Evolutionary conservation across 148 eudicot genomes (phyloP).

Genomic region (Limonium bicolor): DNA sequence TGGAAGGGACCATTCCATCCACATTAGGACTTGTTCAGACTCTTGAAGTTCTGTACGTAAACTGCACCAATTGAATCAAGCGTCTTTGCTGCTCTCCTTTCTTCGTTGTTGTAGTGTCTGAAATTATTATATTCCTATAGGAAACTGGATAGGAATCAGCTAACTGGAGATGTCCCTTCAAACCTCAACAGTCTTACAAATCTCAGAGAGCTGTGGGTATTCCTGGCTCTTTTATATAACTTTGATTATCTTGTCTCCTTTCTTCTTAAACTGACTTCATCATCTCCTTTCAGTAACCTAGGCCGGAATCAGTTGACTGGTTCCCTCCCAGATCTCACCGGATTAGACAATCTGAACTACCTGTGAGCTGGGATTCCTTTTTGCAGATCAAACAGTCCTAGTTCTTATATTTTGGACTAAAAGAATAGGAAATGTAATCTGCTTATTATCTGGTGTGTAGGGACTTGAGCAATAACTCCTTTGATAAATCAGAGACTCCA

Average conservation of each 20-base stretch:
- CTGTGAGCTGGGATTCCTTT: constrained; percentile 37
- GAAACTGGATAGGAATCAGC: constrained; percentile 65
- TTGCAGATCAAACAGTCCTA: no score
- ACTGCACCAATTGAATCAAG: background rate
- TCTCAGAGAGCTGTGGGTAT: constrained; percentile 54
- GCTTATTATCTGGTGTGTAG: constrained; percentile 31
- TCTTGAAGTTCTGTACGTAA: constrained; percentile 84
- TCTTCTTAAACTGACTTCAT: background rate
- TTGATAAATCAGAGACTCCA: constrained; percentile 54
- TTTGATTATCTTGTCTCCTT: background rate
- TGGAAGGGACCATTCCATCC: constrained; percentile 55
- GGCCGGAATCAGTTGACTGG: constrained; percentile 62
- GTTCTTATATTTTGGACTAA: no score
- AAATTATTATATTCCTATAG: constrained; percentile 16
- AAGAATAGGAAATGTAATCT: no score
- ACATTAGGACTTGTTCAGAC: constrained; percentile 55
- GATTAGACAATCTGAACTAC: constrained; percentile 55
- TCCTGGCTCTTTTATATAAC: constrained; percentile 2
- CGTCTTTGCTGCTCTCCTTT: background rate
- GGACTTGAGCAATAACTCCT: constrained; percentile 82
- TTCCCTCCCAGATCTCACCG: constrained; percentile 50
- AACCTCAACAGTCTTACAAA: constrained; percentile 68
- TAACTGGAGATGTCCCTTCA: constrained; percentile 46
- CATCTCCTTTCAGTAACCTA: constrained; percentile 40
- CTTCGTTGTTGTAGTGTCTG: background rate